phyloP scores from a whole-genome alignment of 371 early-diverging fungal genomes.

The Saksenaea oblongispora region DNA sequence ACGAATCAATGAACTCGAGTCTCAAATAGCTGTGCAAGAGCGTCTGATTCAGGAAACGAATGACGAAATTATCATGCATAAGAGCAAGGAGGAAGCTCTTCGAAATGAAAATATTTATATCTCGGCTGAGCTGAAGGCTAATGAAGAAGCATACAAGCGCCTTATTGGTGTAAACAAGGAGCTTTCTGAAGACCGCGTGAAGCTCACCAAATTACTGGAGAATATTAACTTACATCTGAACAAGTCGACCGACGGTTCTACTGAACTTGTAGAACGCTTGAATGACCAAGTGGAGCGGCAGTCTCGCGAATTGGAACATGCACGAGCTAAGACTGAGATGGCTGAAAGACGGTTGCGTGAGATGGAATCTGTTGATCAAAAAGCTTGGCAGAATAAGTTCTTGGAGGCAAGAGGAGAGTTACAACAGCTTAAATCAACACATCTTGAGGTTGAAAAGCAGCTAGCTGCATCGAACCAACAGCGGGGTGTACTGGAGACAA shows the following conservation, averaged over 20 bases:
- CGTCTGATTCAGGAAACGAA: constrained; percentile 11
- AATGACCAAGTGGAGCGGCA: constrained; percentile 6
- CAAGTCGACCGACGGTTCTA: neutral
- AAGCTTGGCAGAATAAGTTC: constrained; percentile 19
- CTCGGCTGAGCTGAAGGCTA: constrained; percentile 13
- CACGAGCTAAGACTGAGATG: constrained; percentile 9
- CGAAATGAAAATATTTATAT: constrained; percentile 15
- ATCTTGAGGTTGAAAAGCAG: constrained; percentile 17
- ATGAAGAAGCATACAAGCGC: constrained; percentile 16
- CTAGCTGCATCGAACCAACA: constrained; percentile 17
- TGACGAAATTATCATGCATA: constrained; percentile 8
- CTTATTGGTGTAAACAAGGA: constrained; percentile 18
- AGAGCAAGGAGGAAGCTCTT: constrained; percentile 11
- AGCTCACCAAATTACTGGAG: constrained; percentile 12
- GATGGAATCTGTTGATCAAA: constrained; percentile 8
- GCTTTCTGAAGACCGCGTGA: constrained; percentile 13
- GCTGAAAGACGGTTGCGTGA: constrained; percentile 14
- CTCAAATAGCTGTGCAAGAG: constrained; percentile 10
- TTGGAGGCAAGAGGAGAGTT: constrained; percentile 12
- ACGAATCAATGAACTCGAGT: constrained; percentile 8
- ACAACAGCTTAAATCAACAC: constrained; percentile 6
- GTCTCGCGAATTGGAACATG: constrained; percentile 6
- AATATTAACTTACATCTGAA: constrained; percentile 6
- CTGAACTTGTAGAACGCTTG: constrained; percentile 7
- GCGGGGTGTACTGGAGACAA: constrained; percentile 7